These are phyloP conservation scores for Apophysomyces trapeziformis DNA, from an alignment of 371 early-diverging fungal species.

Conservation along the genomic window DNA sequence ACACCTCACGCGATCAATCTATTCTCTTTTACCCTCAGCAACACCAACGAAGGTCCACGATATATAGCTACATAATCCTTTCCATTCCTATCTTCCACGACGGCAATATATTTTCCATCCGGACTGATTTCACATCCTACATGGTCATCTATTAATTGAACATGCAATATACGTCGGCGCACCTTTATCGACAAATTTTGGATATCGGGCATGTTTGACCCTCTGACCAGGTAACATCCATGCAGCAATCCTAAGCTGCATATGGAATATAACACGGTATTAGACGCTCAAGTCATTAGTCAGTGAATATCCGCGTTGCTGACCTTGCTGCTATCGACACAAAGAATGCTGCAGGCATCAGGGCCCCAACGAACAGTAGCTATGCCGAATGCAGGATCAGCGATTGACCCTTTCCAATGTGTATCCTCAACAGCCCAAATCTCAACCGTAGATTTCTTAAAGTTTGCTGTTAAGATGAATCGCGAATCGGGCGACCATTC, in stretches of 20 bases:
- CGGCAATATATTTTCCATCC: conserved; percentile 69
- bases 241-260: conserved; percentile 60
- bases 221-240: conserved; percentile 63
- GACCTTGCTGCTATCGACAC: conserved; percentile 71
- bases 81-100: conserved; percentile 61
- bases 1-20: not conserved
- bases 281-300: conserved; percentile 1
- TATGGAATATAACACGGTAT: not conserved
- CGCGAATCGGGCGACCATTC: conserved; percentile 74
- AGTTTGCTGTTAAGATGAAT: conserved; percentile 62
- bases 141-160: not conserved
- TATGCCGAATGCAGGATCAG: conserved; percentile 67
- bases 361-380: conserved; percentile 63
- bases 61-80: conserved; percentile 78
- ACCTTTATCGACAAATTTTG: conserved; percentile 65
- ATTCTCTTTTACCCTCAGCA: conserved; percentile 52
- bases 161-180: not conserved
- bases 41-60: conserved; percentile 61
- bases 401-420: conserved; percentile 67
- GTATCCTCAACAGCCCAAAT: conserved; percentile 66
- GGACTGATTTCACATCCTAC: conserved; percentile 65
- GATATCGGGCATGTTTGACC: conserved; percentile 62
- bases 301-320: conserved; percentile 22
- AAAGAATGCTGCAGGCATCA: conserved; percentile 65
- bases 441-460: conserved; percentile 53